A percentile compares a stretch with the other conserved stretches of the same genome.
Conservation (phyloP, 805 yeast species). For the Candida palmyrensis region DNA sequence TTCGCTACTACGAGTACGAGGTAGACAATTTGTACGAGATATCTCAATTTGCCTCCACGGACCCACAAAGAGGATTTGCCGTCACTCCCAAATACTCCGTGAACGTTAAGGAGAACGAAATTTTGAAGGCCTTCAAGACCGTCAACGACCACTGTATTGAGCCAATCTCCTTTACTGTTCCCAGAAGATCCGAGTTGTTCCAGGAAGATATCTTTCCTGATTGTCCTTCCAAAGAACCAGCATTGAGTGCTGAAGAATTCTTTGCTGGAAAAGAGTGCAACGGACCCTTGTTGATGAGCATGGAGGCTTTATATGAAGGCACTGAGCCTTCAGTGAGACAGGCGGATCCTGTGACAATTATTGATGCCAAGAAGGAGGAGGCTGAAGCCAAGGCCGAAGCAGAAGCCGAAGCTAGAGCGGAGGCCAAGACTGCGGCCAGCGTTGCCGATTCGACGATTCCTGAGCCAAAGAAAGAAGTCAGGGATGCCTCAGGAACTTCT, state of each 20-base stretch:
- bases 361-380: slow-evolving; percentile 21
- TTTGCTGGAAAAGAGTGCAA: slow-evolving; percentile 70
- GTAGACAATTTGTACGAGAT: slow-evolving; percentile 77
- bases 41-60: slow-evolving; percentile 84
- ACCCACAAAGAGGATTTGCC: slow-evolving; percentile 96
- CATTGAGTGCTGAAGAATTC: slow-evolving; percentile 77
- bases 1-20: slow-evolving; percentile 87
- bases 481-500: slow-evolving; percentile 1
- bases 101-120: slow-evolving; percentile 77
- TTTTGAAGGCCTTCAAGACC: slow-evolving; percentile 79
- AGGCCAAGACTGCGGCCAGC: slow-evolving; percentile 9
- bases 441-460: slow-evolving; percentile 8
- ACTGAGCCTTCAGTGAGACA: slow-evolving; percentile 45
- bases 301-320: slow-evolving; percentile 81
- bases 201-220: slow-evolving; percentile 92
- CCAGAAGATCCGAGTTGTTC: slow-evolving; percentile 89
- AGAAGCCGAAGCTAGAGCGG: slow-evolving; percentile 6
- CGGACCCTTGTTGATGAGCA: slow-evolving; percentile 74
- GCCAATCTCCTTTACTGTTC: slow-evolving; percentile 89
- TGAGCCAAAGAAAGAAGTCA: slow-evolving; percentile 8
- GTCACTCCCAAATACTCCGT: slow-evolving; percentile 80
- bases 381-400: slow-evolving; percentile 15
- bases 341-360: slow-evolving; percentile 29
- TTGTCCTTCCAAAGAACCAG: slow-evolving; percentile 76
- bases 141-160: slow-evolving; percentile 80